Conservation (phyloP, 306 rosid genomes). For the Urtica urens region DNA sequence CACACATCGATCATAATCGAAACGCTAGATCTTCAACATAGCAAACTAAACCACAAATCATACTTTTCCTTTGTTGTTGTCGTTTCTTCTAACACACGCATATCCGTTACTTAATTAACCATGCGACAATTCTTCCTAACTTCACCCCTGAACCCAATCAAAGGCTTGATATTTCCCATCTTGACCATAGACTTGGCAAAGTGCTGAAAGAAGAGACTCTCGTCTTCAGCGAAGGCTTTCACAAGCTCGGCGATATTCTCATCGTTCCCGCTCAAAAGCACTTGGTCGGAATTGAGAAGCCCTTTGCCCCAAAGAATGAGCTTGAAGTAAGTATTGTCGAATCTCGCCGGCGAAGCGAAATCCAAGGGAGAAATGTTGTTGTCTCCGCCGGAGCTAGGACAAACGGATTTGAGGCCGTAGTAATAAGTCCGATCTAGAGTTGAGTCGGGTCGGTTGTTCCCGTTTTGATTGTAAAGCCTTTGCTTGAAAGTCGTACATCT, state of each 20-base stretch:
- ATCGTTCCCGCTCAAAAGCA: conserved; percentile 47
- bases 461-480: conserved; percentile 79
- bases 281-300: conserved; percentile 62
- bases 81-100: neutral
- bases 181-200: conserved; percentile 73
- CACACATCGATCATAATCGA: no score
- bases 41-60: neutral
- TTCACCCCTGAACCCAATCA: conserved; percentile 52
- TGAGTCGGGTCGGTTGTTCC: conserved; percentile 59
- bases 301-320: conserved; percentile 60
- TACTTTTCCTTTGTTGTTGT: neutral
- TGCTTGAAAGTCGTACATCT: conserved; percentile 69
- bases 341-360: conserved; percentile 56
- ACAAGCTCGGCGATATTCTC: conserved; percentile 33
- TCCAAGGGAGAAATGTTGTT: conserved; percentile 55
- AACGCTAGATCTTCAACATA: neutral
- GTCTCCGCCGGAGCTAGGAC: conserved; percentile 70
- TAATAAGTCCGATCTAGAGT: conserved; percentile 50
- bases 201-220: conserved; percentile 52
- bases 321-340: conserved; percentile 62
- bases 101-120: conserved; percentile 24
- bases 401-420: conserved; percentile 48
- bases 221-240: conserved; percentile 44
- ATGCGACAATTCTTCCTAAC: conserved; percentile 58
- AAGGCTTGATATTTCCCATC: conserved; percentile 64